Conservation (phyloP, 495 filamentous ascomycete genomes). For the Penicillium canariense region DNA sequence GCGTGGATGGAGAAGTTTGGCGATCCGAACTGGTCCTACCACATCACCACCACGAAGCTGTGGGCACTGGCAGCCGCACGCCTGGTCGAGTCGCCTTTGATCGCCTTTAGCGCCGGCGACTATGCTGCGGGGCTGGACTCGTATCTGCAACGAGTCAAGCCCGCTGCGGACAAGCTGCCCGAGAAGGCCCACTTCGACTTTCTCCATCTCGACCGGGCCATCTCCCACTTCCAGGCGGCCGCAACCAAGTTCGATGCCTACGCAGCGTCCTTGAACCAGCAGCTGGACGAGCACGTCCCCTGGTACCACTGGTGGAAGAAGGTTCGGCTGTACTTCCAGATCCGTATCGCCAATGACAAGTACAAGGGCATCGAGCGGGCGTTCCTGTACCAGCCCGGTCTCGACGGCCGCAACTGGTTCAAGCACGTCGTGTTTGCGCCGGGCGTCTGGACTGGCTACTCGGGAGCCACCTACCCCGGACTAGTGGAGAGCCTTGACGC, state of each 20-base stretch:
- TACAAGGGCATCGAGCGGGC: conserved; percentile 62
- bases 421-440: conserved; percentile 71
- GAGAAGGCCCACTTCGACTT: conserved; percentile 41
- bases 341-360: conserved; percentile 54
- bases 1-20: conserved; percentile 72
- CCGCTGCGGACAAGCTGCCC: conserved; percentile 34
- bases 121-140: conserved; percentile 42
- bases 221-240: conserved; percentile 45
- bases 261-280: conserved; percentile 49
- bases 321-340: conserved; percentile 55
- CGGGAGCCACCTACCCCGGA: conserved; percentile 68
- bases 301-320: conserved; percentile 80
- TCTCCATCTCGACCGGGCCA: conserved; percentile 43
- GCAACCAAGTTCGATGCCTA: conserved; percentile 53
- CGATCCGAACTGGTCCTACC: conserved; percentile 61
- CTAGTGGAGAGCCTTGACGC: conserved; percentile 59
- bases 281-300: conserved; percentile 53
- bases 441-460: conserved; percentile 87
- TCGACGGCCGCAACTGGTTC: conserved; percentile 61
- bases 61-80: conserved; percentile 50
- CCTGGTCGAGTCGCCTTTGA: conserved; percentile 46
- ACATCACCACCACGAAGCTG: conserved; percentile 58
- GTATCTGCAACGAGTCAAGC: conserved; percentile 55
- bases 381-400: conserved; percentile 57
- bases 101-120: conserved; percentile 48